A percentile compares a stretch with the other conserved stretches of the same genome.
Evolutionary conservation across 495 filamentous ascomycete genomes (phyloP).

Genomic region (Coniosporium apollinis): DNA sequence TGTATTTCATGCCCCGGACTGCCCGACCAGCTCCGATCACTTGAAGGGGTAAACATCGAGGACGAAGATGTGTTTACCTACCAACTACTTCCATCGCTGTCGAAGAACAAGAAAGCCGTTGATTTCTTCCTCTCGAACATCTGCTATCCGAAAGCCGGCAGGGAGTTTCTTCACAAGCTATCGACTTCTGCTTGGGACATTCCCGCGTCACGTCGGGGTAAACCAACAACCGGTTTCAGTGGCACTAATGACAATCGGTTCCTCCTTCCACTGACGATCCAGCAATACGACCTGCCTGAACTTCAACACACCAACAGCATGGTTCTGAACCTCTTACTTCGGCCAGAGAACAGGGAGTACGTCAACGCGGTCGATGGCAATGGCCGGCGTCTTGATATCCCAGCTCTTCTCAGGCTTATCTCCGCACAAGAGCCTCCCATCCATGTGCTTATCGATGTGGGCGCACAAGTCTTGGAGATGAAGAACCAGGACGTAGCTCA

Average conservation of each 20-base stretch:
- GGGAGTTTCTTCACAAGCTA: constrained; percentile 46
- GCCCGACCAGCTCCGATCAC: constrained; percentile 23
- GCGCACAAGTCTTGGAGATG: constrained; percentile 53
- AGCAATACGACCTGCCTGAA: constrained; percentile 36
- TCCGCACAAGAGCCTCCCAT: constrained; percentile 22
- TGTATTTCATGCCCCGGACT: constrained; percentile 23
- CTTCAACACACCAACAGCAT: constrained; percentile 48
- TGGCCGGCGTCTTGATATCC: constrained; percentile 18
- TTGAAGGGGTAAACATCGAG: constrained; percentile 42
- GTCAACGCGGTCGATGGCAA: constrained; percentile 2
- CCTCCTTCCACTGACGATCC: constrained; percentile 38
- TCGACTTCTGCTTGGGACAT: constrained; percentile 59
- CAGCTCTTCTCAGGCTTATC: constrained; percentile 31
- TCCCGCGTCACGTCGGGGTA: constrained; percentile 23
- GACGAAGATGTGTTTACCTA: constrained; percentile 26
- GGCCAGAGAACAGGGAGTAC: constrained; percentile 33
- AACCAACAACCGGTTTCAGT: constrained; percentile 49
- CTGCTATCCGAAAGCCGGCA: constrained; percentile 51
- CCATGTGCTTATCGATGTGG: constrained; percentile 54
- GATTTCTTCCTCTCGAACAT: constrained; percentile 46
- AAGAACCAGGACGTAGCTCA: constrained; percentile 37
- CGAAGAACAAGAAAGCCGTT: constrained; percentile 32
- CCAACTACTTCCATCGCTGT: constrained; percentile 35
- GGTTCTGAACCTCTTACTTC: constrained; percentile 41
- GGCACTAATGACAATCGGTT: constrained; percentile 52